These are phyloP conservation scores for Plasmodium sp. DNA, from an alignment of 169 alveolate genomes.

Conservation along the genomic window DNA sequence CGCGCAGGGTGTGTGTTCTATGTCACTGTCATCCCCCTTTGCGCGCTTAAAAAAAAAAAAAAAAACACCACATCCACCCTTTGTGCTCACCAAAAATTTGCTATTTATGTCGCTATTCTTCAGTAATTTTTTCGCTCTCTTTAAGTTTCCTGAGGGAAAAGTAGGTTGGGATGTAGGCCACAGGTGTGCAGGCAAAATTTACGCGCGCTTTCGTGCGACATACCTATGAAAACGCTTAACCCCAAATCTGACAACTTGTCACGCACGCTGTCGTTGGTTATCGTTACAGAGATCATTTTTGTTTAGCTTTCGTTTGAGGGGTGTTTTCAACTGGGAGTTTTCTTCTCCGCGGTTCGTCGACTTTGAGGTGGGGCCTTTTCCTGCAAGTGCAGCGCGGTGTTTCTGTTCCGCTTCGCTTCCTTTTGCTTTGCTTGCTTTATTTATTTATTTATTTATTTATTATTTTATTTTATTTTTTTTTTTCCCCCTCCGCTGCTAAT, in stretches of 20 bases:
- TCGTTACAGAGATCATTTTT: conserved; percentile 54
- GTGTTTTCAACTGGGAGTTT: not conserved
- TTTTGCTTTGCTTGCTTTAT: not conserved
- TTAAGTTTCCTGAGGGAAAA: conserved; percentile 37
- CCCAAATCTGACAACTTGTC: conserved; percentile 70
- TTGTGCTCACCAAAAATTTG: conserved; percentile 47
- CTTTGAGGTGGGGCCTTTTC: not conserved
- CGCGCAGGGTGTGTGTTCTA: not conserved
- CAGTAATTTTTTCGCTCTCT: conserved; percentile 54
- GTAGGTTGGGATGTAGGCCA: not conserved
- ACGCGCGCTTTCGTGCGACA: not conserved
- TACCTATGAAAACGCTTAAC: conserved; percentile 65
- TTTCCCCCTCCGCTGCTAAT: not conserved
- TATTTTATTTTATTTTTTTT: not conserved
- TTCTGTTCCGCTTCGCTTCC: not conserved
- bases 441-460: not conserved
- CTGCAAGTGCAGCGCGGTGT: not conserved
- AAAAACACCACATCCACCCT: not conserved
- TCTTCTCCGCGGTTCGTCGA: not conserved
- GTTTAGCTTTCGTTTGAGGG: not conserved
- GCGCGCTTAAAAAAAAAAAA: not conserved
- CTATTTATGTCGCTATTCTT: conserved; percentile 58
- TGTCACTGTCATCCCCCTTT: not conserved
- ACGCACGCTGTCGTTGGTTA: conserved; percentile 38
- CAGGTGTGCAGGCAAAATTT: not conserved